phyloP scores from a whole-genome alignment of 2,329 filamentous ascomycete genomes.

The Sporothrix phasma region DNA sequence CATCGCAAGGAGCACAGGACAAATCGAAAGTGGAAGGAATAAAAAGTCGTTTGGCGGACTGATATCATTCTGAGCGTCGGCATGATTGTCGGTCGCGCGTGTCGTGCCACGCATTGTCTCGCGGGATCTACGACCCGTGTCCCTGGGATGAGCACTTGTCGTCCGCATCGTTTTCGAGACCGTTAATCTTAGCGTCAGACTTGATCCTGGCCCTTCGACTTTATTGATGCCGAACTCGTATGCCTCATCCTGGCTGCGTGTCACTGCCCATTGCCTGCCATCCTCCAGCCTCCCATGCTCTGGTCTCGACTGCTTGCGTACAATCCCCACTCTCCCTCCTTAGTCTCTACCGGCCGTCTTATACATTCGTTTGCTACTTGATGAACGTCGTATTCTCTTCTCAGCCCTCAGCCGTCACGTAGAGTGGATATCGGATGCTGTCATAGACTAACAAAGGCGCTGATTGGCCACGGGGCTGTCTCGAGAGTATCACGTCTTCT shows the following conservation, averaged over 20 bases:
- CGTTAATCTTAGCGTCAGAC: too few relatives aligned
- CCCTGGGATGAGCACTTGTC: not conserved
- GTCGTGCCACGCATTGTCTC: not conserved
- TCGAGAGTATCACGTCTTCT: constrained; percentile 1
- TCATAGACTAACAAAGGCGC: not conserved
- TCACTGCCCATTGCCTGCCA: not conserved
- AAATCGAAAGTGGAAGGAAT: not conserved
- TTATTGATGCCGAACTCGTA: not conserved
- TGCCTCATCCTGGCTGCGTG: not conserved
- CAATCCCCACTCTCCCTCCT: not conserved
- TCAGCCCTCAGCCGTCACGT: constrained; percentile 3
- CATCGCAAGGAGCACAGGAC: not conserved
- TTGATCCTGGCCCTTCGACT: not conserved
- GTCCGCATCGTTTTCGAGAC: not conserved
- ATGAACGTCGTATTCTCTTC: not conserved
- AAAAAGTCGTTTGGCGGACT: too few relatives aligned
- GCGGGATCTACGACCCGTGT: not conserved
- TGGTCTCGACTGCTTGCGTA: not conserved
- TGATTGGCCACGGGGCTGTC: not conserved
- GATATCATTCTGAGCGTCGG: too few relatives aligned
- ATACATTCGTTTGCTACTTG: too few relatives aligned
- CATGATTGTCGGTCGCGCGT: too few relatives aligned
- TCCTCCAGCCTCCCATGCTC: not conserved
- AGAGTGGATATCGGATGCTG: constrained; percentile 6
- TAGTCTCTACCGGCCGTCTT: too few relatives aligned